Evolutionary conservation across 805 yeast genomes (phyloP).

Genomic region (Lipomyces kockii): DNA sequence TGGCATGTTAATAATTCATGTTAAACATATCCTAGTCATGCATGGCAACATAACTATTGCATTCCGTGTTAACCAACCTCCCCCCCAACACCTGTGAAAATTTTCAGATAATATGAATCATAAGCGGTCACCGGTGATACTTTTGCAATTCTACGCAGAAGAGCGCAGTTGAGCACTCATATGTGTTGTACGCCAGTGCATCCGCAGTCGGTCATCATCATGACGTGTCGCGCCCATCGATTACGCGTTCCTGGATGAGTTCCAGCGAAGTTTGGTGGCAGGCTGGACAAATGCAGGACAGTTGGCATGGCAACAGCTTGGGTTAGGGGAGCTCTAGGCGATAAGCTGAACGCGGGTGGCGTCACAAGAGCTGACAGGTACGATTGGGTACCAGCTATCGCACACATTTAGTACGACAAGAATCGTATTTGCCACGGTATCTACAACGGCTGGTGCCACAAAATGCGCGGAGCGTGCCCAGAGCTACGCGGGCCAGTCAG

Average conservation of each 20-base stretch:
- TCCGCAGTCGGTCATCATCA: too few species aligned
- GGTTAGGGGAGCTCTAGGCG: not conserved
- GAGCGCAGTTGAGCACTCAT: too few species aligned
- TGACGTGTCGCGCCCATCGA: not conserved
- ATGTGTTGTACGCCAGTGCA: too few species aligned
- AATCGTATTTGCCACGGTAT: not conserved
- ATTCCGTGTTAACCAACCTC: too few species aligned
- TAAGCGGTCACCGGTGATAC: too few species aligned
- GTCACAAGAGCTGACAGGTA: not conserved
- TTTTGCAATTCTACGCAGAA: too few species aligned
- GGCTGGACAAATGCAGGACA: not conserved
- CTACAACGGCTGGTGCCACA: not conserved
- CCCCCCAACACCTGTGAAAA: too few species aligned
- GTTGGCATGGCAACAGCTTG: slow-evolving; percentile 4
- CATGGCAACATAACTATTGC: too few species aligned
- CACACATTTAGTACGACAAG: not conserved
- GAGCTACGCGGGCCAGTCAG: not conserved
- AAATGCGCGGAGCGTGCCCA: not conserved
- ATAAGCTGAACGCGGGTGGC: slow-evolving; percentile 1
- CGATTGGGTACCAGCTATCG: not conserved
- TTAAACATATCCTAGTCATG: too few species aligned
- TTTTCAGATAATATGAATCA: too few species aligned
- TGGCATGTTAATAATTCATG: too few species aligned
- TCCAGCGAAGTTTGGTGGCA: not conserved
- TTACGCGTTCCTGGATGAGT: not conserved